Evolutionary conservation across 140 eudicot species (phyloP), one percentile per base, ranked within the genome.

Genomic region (Anethum foeniculum): DNA sequence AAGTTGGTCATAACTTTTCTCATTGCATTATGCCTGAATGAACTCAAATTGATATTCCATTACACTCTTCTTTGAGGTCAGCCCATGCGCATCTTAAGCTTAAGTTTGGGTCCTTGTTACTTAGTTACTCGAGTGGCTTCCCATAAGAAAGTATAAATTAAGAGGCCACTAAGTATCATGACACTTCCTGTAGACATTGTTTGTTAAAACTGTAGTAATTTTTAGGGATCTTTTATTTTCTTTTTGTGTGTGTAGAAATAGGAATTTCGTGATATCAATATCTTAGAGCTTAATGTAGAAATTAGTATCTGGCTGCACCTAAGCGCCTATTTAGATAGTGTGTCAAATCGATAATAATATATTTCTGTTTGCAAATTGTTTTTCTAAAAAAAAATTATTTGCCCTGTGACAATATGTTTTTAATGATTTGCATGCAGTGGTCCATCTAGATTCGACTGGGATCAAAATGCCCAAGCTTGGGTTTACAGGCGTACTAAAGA

Each of bases 361-460:
- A 27, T 16, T 18, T 15, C 4, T 6, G 25, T 6, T 18, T 41
- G 5, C 47, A 23, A 13, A 36, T 23, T 71, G 44, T 21, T 18
- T 25, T 34, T 1, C 15, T 18, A 0, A 1, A 19, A 3, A 3
- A 73, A 10, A 39, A 41, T 7, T 12, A 74, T 74, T 23, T 41
- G 54, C 38, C 11, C 19, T 12, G 30, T 41, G 16, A 43, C 56
- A n/a, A 4, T 25, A 11, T 71, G 75, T 10, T 41, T 44, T 44
- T 0, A 16, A 12, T 74, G 78, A 74, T 77, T 69, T 71, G 80
- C 39, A 51, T 90, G 91, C 89, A 94, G 98, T 86, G 96, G 98
- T 71, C 98, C 98, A 21, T 92, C 98, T n/a, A 86, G 98, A 79
- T 94, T 87, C 78, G 98, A 94, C 80, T 94, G 98, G 98, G 98